Evolutionary conservation across 129 eudicot species (phyloP), one percentile per base, ranked within the genome.

Genomic region (Logfia minima): DNA sequence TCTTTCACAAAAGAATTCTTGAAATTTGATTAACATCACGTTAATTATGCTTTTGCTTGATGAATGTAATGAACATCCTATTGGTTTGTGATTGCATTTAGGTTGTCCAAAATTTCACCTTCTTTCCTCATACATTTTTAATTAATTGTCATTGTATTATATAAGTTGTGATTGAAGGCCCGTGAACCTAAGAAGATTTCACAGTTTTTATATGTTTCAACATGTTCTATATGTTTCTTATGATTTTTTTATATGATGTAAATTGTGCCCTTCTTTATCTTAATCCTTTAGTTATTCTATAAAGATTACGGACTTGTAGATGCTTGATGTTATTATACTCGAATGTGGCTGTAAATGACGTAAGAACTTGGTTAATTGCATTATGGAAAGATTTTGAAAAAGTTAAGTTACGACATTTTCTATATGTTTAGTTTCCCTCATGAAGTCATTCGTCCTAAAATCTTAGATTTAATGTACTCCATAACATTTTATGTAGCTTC

Each of bases 61-160:
- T 45, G 53, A 31, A 68, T 81, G 71, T 70, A 75, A 81, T 81
- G 66, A 10, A 21, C 51, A 45, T 58, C 71, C 18, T 39, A 28
- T 80, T 80, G 48, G 59, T 68, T 43, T 45, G 43, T 70, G 66
- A 81, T 68, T 81, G 80, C 84, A 75, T 81, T 75, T 67, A 80
- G 80, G 84, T 80, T 66, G 75, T 67, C 26, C 7, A 55, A 73
- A 35, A 8, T 35, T 23, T 31, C 63, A 66, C 74, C 64, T 8
- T 51, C 21, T 29, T n/a, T 7, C 3, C 52, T 51, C 6, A 8
- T 60, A 7, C 43, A 16, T 14, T 75, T 63, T 35, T 35, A 35
- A 0, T 18, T n/a, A 2, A 37, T 75, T 65, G 23, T 65, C 64
- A 11, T 64, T 63, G n/a, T 2, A 63, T 23, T 28, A 14, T 14